Evolutionary conservation across 225 moss, liverwort and hornwort genomes (phyloP).

Genomic region (Asterella californica): DNA sequence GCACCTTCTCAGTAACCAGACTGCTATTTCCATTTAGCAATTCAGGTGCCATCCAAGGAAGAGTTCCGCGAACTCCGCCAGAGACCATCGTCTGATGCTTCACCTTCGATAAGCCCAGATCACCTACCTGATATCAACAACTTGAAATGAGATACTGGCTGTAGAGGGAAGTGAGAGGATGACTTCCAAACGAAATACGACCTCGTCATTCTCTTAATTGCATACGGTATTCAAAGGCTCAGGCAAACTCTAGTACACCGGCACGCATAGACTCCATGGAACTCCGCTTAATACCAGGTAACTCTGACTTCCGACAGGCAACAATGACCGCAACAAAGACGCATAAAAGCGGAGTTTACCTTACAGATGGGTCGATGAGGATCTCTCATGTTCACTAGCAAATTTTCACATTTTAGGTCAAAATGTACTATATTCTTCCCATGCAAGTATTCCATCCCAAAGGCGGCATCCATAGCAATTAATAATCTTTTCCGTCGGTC

Average conservation of each 20-base stretch:
- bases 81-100: slow-evolving; percentile 99
- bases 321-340: background rate
- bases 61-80: slow-evolving; percentile 93
- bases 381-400: slow-evolving; percentile 98
- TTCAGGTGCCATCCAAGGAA: slow-evolving; percentile 99
- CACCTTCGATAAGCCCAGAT: slow-evolving; percentile 93
- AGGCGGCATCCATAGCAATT: slow-evolving; percentile 97
- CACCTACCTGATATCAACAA: slow-evolving; percentile 66
- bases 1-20: slow-evolving; percentile 93
- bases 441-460: slow-evolving; percentile 99
- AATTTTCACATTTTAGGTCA: slow-evolving; percentile 94
- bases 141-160: background rate
- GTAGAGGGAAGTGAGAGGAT: background rate
- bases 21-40: slow-evolving; percentile 83
- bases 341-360: slow-evolving; percentile 35
- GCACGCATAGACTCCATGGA: too few relatives aligned
- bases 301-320: background rate
- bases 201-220: background rate
- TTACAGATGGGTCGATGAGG: slow-evolving; percentile 98
- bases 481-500: slow-evolving; percentile 88
- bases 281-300: too few relatives aligned
- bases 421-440: slow-evolving; percentile 96
- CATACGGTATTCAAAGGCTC: background rate
- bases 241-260: background rate
- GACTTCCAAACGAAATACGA: background rate